Percentiles rank a stretch among this genome's conserved stretches.
These are phyloP conservation scores for Nannizzia gypsea DNA, from an alignment of 2,329 filamentous ascomycete genomes.

Conservation along the genomic window DNA sequence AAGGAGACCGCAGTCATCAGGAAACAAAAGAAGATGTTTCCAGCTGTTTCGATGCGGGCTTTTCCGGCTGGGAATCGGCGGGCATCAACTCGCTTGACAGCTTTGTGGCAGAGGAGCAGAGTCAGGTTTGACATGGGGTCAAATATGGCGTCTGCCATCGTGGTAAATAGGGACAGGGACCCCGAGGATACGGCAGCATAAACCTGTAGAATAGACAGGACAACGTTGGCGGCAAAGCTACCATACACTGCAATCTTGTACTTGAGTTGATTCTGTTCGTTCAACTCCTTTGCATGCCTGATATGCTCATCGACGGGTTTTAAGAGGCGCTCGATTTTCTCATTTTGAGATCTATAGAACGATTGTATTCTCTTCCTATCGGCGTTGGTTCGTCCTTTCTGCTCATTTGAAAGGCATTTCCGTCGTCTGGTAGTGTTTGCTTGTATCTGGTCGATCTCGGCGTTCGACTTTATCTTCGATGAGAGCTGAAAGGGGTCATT, in stretches of 20 bases:
- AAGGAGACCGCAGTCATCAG: constrained; percentile 88
- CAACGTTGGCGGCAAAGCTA: constrained; percentile 65
- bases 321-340: constrained; percentile 80
- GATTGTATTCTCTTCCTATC: constrained; percentile 50
- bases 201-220: constrained; percentile 68
- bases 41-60: constrained; percentile 84
- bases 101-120: constrained; percentile 74
- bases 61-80: constrained; percentile 84
- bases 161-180: constrained; percentile 93
- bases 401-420: constrained; percentile 18
- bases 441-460: constrained; percentile 59
- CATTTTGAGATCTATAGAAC: constrained; percentile 87
- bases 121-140: constrained; percentile 84
- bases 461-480: constrained; percentile 61
- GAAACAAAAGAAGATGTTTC: constrained; percentile 93
- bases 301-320: constrained; percentile 89
- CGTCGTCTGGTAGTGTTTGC: constrained; percentile 69
- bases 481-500: constrained; percentile 76
- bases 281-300: constrained; percentile 66
- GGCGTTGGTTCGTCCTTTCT: constrained; percentile 16
- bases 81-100: constrained; percentile 75
- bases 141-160: constrained; percentile 91
- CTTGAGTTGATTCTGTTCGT: constrained; percentile 63
- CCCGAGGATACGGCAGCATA: constrained; percentile 79
- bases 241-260: constrained; percentile 51